A percentile compares a stretch with the other conserved stretches of the same genome.
Conservation (phyloP, 345 rosid genomes). For the Melaleuca alternifolia region DNA sequence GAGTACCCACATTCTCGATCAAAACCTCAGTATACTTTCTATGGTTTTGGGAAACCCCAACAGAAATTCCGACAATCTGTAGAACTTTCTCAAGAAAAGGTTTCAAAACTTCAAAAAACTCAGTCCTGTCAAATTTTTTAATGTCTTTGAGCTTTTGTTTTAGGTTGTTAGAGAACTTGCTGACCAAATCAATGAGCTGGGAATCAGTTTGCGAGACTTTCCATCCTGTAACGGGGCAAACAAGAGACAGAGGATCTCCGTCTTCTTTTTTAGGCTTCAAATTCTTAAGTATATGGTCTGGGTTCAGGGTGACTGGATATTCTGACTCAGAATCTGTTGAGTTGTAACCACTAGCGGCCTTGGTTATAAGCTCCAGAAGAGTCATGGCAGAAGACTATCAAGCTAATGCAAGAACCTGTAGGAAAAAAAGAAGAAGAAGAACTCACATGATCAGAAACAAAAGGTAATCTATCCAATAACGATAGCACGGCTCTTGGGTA, state of each 20-base stretch:
- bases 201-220: conserved; percentile 38
- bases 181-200: conserved; percentile 27
- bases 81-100: conserved; percentile 47
- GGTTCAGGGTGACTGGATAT: conserved; percentile 46
- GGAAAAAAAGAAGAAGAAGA: neutral
- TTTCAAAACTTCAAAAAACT: conserved; percentile 32
- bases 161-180: conserved; percentile 43
- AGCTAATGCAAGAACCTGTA: neutral
- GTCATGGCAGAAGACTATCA: neutral
- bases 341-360: conserved; percentile 30
- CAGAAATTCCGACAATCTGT: conserved; percentile 18
- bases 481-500: neutral
- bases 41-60: conserved; percentile 14
- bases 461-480: neutral
- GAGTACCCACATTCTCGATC: conserved; percentile 38
- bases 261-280: conserved; percentile 52
- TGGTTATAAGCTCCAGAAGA: conserved; percentile 9
- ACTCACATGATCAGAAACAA: neutral
- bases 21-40: conserved; percentile 12
- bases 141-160: conserved; percentile 49
- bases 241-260: conserved; percentile 32
- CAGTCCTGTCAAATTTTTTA: conserved; percentile 31
- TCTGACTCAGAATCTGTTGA: conserved; percentile 20
- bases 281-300: conserved; percentile 35
- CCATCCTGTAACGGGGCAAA: conserved; percentile 52